Conservation (phyloP, 108 stramenopile species). For the Pseudonitzschia delicatissima region DNA sequence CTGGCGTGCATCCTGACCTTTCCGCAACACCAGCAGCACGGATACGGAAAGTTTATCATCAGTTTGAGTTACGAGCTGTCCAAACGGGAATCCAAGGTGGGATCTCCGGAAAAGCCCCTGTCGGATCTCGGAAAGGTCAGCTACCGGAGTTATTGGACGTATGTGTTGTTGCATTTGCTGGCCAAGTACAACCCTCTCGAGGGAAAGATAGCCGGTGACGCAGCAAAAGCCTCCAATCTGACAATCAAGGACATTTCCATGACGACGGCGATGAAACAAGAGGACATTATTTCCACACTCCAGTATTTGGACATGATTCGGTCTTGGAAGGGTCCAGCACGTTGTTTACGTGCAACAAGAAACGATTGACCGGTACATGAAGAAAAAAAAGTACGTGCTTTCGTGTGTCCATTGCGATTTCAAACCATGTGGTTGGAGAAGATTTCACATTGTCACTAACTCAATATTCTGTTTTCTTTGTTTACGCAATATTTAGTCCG, state of each 20-base stretch:
- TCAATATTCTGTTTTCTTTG: neutral
- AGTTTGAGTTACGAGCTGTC: conserved; percentile 90
- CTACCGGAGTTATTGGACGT: conserved; percentile 94
- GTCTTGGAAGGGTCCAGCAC: conserved; percentile 99
- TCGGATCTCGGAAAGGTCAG: conserved; percentile 93
- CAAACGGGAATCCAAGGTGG: conserved; percentile 90
- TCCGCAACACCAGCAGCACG: conserved; percentile 97
- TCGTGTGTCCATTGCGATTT: too few relatives aligned
- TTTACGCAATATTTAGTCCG: neutral
- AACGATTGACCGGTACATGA: conserved; percentile 67
- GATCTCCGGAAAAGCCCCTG: conserved; percentile 96
- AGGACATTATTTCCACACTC: conserved; percentile 97
- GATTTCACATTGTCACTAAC: neutral
- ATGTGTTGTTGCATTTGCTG: conserved; percentile 69
- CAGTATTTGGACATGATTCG: conserved; percentile 93
- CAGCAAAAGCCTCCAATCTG: conserved; percentile 33
- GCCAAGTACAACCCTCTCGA: conserved; percentile 26
- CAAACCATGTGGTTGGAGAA: too few relatives aligned
- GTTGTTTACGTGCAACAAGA: conserved; percentile 87
- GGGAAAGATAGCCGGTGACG: conserved; percentile 9
- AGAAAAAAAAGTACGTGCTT: conserved; percentile 56
- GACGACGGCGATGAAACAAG: conserved; percentile 90
- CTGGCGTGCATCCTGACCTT: conserved; percentile 98
- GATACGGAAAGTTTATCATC: conserved; percentile 99
- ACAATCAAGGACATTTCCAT: conserved; percentile 83